Base-by-base conservation (phyloP, 169 alveolate species). In the Plasmodium chabaudi region DNA sequence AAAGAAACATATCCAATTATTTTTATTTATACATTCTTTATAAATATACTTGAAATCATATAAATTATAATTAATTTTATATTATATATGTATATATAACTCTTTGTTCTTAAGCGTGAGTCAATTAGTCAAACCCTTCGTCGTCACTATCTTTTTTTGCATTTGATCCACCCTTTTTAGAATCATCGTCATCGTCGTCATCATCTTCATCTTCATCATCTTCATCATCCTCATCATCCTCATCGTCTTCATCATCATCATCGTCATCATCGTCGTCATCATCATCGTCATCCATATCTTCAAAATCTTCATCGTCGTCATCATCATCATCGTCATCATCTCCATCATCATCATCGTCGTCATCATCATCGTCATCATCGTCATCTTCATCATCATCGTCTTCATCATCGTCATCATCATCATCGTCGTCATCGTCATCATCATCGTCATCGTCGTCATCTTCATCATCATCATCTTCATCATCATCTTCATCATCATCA, bases 361-460 rank as follows among this genome's bases (percentile, higher is more conserved):
- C 82, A 7, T 82, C 90, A 0, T 82, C 90, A n/a, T 82, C 90
- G 1, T 64, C 79, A 5, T 82, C 90, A 0, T 64, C 79, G 0
- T 82, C 90, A 2, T 82, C 90, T 0, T 82, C 82, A 12, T 82
- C 90, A 3, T 82, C 90, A 0, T 82, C 90, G 5, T 82, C 90
- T 0, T 82, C 90, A 5, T 82, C 90, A 2, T 68, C 82, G 3
- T 67, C 90, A 10, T 67, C 79, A n/a, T 82, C 90, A 4, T 82
- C 90, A 17, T 82, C 90, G 2, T 68, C 82, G 5, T 82, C 90
- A n/a, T 82, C 82, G 6, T 82, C 90, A 34, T 82, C 90, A 5
- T 82, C 90, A 6, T 82, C 90, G 5, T 82, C 90, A 34, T 82
- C 90, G 2, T 82, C 90, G 9, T 82, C 90, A 19, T 82, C 90